Conservation (phyloP, 2,329 filamentous ascomycete species). For the Verticillium dahliae region DNA sequence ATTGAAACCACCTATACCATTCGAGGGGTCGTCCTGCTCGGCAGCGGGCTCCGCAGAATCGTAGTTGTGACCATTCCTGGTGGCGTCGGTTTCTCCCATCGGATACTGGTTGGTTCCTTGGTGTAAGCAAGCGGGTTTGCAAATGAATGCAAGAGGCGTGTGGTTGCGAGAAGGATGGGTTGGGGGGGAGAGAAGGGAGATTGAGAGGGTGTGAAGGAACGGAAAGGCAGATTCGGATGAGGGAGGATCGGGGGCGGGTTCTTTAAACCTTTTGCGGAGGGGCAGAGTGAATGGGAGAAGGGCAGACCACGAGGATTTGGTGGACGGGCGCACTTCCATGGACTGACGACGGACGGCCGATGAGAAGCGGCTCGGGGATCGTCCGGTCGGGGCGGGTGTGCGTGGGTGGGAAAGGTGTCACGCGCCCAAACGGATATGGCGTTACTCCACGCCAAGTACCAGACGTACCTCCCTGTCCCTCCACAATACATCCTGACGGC, state of each 20-base stretch:
- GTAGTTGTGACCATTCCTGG: conserved; percentile 14
- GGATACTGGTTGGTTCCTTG: conserved; percentile 10
- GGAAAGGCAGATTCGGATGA: neutral
- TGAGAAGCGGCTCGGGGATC: neutral
- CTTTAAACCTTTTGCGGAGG: neutral
- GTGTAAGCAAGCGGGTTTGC: neutral
- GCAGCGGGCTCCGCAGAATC: conserved; percentile 13
- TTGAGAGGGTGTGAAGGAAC: neutral
- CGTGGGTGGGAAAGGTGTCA: neutral
- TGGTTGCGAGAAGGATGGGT: neutral
- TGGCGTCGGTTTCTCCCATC: conserved; percentile 14
- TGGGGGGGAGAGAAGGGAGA: neutral
- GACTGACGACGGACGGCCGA: neutral
- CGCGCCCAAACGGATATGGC: neutral
- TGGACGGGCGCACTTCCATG: neutral
- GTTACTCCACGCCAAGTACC: neutral
- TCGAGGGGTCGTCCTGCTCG: conserved; percentile 14
- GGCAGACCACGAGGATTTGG: neutral
- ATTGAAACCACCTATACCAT: conserved; percentile 4
- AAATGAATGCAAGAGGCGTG: neutral
- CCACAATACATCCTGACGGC: neutral
- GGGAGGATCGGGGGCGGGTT: neutral
- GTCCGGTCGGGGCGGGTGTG: neutral
- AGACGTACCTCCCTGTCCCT: too few relatives aligned
- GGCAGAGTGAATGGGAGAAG: neutral